phyloP scores from a whole-genome alignment of 345 rosid genomes.

The Eucalyptus erythrocorys region DNA sequence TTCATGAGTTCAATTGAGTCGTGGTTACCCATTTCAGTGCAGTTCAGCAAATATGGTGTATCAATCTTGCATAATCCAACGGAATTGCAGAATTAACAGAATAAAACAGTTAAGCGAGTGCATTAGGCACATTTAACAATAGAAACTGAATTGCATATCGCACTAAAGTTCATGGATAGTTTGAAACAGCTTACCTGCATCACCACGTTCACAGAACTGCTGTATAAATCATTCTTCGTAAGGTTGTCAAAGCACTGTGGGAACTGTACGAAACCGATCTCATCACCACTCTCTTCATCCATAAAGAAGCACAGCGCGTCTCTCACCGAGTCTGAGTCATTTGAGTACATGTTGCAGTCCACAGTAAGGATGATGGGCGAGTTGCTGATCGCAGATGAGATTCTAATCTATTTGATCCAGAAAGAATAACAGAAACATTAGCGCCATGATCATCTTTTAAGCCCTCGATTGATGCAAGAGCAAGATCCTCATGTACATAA shows the following conservation, averaged over 20 bases:
- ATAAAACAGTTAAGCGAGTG: neutral
- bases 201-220: neutral
- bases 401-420: constrained; percentile 20
- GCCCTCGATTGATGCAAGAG: neutral
- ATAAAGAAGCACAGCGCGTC: constrained; percentile 38
- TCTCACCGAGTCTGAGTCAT: constrained; percentile 13
- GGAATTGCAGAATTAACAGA: neutral
- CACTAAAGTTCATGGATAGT: neutral
- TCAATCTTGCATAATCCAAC: neutral
- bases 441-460: neutral
- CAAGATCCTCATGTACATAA: neutral
- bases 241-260: constrained; percentile 18
- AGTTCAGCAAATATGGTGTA: neutral
- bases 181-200: neutral
- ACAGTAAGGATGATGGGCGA: constrained; percentile 19
- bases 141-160: no score
- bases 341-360: constrained; percentile 46
- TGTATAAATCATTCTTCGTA: constrained; percentile 18
- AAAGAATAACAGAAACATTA: neutral
- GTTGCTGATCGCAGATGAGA: constrained; percentile 35
- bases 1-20: neutral
- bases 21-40: neutral
- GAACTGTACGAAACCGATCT: constrained; percentile 26
- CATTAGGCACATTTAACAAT: neutral
- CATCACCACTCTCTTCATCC: constrained; percentile 27